Conservation (phyloP, 2,329 filamentous ascomycete species). For the Colletotrichum nymphaeae region DNA sequence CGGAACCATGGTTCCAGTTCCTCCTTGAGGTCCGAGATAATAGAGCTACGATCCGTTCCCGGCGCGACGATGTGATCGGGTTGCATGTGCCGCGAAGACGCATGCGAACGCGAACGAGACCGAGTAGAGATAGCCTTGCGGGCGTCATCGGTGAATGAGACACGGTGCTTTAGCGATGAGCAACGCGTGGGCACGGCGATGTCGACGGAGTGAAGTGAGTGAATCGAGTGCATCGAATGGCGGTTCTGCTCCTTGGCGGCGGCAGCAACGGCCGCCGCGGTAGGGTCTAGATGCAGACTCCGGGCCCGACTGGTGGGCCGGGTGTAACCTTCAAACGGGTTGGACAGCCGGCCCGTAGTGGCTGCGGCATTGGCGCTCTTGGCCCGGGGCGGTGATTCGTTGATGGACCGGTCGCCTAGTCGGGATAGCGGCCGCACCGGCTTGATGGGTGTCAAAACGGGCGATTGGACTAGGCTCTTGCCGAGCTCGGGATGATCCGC, state of each 20-base stretch:
- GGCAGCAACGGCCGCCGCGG: neutral
- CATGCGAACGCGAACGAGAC: slow-evolving; percentile 18
- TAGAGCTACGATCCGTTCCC: slow-evolving; percentile 13
- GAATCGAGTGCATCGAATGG: slow-evolving; percentile 15
- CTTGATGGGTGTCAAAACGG: slow-evolving; percentile 30
- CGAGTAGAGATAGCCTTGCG: slow-evolving; percentile 23
- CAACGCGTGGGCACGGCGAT: slow-evolving; percentile 32
- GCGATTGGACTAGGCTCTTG: slow-evolving; percentile 30
- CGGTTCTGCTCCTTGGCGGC: slow-evolving; percentile 13
- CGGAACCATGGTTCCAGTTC: slow-evolving; percentile 37
- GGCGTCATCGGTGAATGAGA: slow-evolving; percentile 26
- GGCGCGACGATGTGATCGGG: slow-evolving; percentile 14
- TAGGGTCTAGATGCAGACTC: slow-evolving; percentile 30
- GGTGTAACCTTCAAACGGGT: slow-evolving; percentile 34
- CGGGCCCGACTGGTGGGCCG: slow-evolving; percentile 31
- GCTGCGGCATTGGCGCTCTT: slow-evolving; percentile 33
- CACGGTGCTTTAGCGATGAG: slow-evolving; percentile 33
- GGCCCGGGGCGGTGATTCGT: slow-evolving; percentile 27
- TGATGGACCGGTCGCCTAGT: slow-evolving; percentile 28
- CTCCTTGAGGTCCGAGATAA: slow-evolving; percentile 36
- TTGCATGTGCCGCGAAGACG: neutral
- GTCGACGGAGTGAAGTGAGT: slow-evolving; percentile 14
- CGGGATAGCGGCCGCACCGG: slow-evolving; percentile 32
- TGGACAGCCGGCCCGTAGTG: slow-evolving; percentile 15
- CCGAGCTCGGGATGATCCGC: slow-evolving; percentile 28